These are phyloP conservation scores for Monilinia laxa DNA, from an alignment of 2,329 filamentous ascomycete species.

Conservation along the genomic window DNA sequence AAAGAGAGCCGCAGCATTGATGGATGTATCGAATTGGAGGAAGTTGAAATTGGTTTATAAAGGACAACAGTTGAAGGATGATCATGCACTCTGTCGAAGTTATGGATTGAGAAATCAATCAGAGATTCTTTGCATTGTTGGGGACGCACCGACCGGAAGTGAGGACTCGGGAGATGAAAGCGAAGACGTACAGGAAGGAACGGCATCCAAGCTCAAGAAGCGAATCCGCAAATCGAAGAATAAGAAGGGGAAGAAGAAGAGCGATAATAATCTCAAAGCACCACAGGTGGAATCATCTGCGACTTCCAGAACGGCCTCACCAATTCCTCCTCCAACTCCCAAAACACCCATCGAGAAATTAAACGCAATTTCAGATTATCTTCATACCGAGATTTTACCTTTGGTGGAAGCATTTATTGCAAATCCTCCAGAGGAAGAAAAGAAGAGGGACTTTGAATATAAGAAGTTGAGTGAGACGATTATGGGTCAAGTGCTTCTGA, in stretches of 20 bases:
- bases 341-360: constrained; percentile 60
- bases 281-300: constrained; percentile 37
- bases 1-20: constrained; percentile 64
- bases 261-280: constrained; percentile 35
- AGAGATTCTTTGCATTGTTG: constrained; percentile 59
- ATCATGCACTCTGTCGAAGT: constrained; percentile 54
- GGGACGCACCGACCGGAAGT: constrained; percentile 49
- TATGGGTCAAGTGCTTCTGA: constrained; percentile 72
- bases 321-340: constrained; percentile 39
- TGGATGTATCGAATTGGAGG: constrained; percentile 58
- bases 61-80: constrained; percentile 67
- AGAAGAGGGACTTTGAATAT: constrained; percentile 72
- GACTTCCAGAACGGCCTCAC: constrained; percentile 35
- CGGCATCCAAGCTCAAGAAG: constrained; percentile 35
- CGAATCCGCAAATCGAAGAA: constrained; percentile 43
- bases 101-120: constrained; percentile 63
- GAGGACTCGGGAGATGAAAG: constrained; percentile 48
- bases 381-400: constrained; percentile 64
- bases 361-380: constrained; percentile 62
- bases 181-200: constrained; percentile 43
- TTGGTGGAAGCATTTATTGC: constrained; percentile 61
- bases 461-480: constrained; percentile 73
- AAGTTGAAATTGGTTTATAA: constrained; percentile 72
- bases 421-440: constrained; percentile 62
- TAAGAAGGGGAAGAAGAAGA: constrained; percentile 43